Percentiles rank a stretch among this genome's conserved stretches.
Evolutionary conservation across 805 yeast genomes (phyloP).

Genomic region (Candida khao-thaluensis): DNA sequence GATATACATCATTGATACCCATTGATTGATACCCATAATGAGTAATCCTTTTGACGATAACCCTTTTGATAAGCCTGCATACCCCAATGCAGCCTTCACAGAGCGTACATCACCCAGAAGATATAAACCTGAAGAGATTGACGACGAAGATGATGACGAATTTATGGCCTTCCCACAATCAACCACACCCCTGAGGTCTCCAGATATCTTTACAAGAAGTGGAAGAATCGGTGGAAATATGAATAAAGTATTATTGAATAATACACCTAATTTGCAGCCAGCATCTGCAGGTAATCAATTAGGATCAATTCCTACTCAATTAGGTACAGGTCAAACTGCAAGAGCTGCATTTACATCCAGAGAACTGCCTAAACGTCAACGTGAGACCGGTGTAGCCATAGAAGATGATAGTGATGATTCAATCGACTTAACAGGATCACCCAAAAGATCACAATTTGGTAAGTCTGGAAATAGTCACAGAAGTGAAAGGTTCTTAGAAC

Average conservation of each 20-base stretch:
- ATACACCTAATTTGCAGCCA: conserved; percentile 26
- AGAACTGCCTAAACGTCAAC: conserved; percentile 70
- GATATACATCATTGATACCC: too few relatives aligned
- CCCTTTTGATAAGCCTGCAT: conserved; percentile 34
- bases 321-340: conserved; percentile 39
- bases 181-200: conserved; percentile 29
- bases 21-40: conserved; percentile 18
- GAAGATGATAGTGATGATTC: conserved; percentile 33
- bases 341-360: conserved; percentile 65
- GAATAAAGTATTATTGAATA: conserved; percentile 20
- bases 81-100: conserved; percentile 41
- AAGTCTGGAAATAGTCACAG: conserved; percentile 33
- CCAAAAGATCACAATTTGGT: conserved; percentile 22
- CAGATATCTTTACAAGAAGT: conserved; percentile 43
- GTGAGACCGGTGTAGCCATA: conserved; percentile 46
- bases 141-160: conserved; percentile 22
- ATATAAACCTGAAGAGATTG: conserved; percentile 25
- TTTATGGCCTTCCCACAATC: conserved; percentile 31
- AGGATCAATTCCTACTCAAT: conserved; percentile 47
- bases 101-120: conserved; percentile 39
- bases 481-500: conserved; percentile 54
- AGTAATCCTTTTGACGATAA: conserved; percentile 32
- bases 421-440: conserved; percentile 35
- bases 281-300: conserved; percentile 9
- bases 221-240: conserved; percentile 18